Evolutionary conservation across 768 basidiomycete genomes (phyloP).

Genomic region (Termitomyces heimii): DNA sequence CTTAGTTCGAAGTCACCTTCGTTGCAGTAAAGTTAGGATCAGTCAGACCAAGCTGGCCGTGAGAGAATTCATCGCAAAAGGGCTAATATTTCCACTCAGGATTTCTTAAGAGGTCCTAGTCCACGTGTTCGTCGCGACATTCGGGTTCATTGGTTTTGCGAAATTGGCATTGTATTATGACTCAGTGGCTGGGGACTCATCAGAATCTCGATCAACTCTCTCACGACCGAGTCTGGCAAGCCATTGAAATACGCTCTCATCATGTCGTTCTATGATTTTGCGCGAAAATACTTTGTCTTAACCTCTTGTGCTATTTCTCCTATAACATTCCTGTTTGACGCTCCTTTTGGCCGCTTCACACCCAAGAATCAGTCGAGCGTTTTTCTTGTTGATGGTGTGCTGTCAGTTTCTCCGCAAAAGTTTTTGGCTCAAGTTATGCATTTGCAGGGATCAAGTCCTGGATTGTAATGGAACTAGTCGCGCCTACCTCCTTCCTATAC

Average conservation of each 20-base stretch:
- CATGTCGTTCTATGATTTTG: conserved; percentile 8
- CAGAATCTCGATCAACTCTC: no score
- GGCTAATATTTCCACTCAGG: no score
- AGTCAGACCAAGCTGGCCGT: no score
- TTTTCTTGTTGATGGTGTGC: conserved; percentile 54
- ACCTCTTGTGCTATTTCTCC: not conserved
- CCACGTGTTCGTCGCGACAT: no score
- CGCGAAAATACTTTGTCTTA: conserved; percentile 11
- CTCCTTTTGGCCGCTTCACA: conserved; percentile 59
- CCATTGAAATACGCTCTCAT: not conserved
- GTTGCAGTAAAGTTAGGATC: no score
- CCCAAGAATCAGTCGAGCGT: conserved; percentile 32
- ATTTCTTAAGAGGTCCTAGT: no score
- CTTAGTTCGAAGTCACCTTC: no score
- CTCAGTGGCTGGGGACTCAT: not conserved
- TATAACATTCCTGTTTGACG: conserved; percentile 45
- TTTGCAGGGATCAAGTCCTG: conserved; percentile 39
- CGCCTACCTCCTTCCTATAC: conserved; percentile 50
- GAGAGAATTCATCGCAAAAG: no score
- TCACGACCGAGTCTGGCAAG: no score
- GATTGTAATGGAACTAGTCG: conserved; percentile 73
- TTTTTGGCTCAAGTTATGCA: not conserved
- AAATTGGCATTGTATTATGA: no score
- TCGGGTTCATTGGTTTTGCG: no score
- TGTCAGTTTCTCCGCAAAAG: not conserved